These are phyloP conservation scores for Saturnispora ahearnii DNA, from an alignment of 805 yeast genomes.

Conservation along the genomic window DNA sequence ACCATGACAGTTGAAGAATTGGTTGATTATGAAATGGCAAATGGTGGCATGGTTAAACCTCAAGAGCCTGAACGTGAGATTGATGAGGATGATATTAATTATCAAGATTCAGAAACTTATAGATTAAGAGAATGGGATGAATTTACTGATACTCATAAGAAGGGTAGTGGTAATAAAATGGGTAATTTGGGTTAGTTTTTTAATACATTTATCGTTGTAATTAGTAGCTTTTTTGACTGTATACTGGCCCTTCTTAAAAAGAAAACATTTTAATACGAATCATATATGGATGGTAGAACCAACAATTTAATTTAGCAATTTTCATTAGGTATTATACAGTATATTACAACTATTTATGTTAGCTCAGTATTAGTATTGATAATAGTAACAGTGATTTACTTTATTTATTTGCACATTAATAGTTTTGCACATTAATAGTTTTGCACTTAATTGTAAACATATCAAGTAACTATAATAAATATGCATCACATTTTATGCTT, in stretches of 20 bases:
- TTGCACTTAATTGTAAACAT: no score
- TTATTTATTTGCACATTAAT: no score
- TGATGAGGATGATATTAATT: constrained; percentile 56
- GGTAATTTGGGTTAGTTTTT: constrained; percentile 42
- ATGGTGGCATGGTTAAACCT: constrained; percentile 63
- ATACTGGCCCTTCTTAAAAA: neutral
- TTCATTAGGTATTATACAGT: no score
- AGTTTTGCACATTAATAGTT: no score
- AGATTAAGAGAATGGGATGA: constrained; percentile 88
- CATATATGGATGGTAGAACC: no score
- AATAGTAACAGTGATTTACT: no score
- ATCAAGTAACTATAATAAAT: no score
- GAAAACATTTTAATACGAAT: no score
- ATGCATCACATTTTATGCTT: no score
- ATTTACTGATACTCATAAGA: constrained; percentile 75
- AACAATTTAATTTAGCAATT: no score
- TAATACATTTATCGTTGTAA: neutral
- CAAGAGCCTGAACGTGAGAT: constrained; percentile 37
- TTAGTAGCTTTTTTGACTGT: neutral
- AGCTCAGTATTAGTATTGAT: no score
- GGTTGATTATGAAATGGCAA: constrained; percentile 72
- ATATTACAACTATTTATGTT: no score
- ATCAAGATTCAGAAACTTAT: constrained; percentile 57
- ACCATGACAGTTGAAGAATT: constrained; percentile 93
- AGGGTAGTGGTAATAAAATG: constrained; percentile 85